A percentile compares a stretch with the other conserved stretches of the same genome.
Conservation (phyloP, 2,329 filamentous ascomycete species). For the Nannizziopsis arthrosporioides region DNA sequence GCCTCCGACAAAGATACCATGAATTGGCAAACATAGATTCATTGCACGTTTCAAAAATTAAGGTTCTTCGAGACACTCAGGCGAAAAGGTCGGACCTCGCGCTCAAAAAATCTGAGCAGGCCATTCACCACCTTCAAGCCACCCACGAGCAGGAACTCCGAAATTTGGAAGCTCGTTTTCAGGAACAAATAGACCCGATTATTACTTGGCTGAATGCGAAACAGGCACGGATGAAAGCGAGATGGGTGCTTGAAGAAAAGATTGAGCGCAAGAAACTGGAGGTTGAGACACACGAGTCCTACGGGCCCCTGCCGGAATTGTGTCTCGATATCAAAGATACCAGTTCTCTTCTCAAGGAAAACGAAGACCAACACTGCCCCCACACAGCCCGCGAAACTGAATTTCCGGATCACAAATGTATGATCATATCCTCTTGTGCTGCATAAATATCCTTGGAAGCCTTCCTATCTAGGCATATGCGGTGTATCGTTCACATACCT, state of each 20-base stretch:
- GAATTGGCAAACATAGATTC: conserved; percentile 34
- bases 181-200: conserved; percentile 24
- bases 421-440: too few species aligned
- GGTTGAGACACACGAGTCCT: conserved; percentile 24
- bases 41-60: conserved; percentile 35
- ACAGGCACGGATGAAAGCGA: conserved; percentile 25
- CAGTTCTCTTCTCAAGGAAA: not conserved
- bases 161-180: conserved; percentile 27
- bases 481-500: too few species aligned
- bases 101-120: conserved; percentile 29
- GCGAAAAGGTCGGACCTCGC: conserved; percentile 32
- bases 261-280: conserved; percentile 32
- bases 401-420: too few species aligned
- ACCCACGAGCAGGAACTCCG: conserved; percentile 25
- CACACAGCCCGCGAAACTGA: too few species aligned
- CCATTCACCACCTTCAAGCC: conserved; percentile 27
- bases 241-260: conserved; percentile 36
- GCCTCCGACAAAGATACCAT: conserved; percentile 35
- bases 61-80: conserved; percentile 38
- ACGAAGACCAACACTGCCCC: not conserved
- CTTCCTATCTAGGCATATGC: too few species aligned
- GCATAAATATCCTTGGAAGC: too few species aligned
- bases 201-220: conserved; percentile 26
- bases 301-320: conserved; percentile 31
- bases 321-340: conserved; percentile 20